Percentiles rank a stretch among this genome's conserved stretches.
phyloP scores from a whole-genome alignment of 768 basidiomycete species.

The Rhodotorula babjevae region DNA sequence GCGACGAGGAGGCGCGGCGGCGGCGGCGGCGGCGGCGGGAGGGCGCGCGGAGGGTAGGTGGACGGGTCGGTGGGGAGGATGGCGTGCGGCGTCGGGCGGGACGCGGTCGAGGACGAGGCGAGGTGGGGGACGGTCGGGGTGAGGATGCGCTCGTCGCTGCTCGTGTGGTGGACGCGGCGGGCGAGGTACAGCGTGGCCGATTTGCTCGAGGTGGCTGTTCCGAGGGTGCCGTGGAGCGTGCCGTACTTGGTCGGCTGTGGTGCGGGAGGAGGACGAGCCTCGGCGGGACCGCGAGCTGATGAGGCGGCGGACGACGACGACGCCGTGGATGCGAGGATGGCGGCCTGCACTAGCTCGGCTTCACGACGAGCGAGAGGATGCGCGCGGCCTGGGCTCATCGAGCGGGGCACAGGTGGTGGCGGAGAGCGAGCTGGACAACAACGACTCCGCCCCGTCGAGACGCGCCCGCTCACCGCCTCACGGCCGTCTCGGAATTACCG shows the following conservation, averaged over 20 bases:
- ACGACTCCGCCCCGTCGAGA: background rate
- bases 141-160: background rate
- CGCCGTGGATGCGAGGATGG: background rate
- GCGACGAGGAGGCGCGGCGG: background rate
- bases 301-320: background rate
- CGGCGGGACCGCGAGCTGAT: background rate
- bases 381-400: background rate
- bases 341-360: background rate
- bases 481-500: too few relatives aligned
- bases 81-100: background rate
- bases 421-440: background rate
- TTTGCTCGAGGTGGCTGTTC: background rate
- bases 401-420: background rate
- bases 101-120: background rate
- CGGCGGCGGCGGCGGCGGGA: too few relatives aligned
- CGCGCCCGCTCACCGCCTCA: too few relatives aligned
- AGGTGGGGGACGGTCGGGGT: too few relatives aligned
- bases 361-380: background rate
- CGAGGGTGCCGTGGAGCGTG: conserved; percentile 15
- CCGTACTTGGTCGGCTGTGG: conserved; percentile 1
- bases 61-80: background rate
- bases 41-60: background rate
- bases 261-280: background rate
- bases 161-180: background rate
- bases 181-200: background rate